phyloP scores from a whole-genome alignment of 2,329 filamentous ascomycete species.

The Apiospora malaysiana region DNA sequence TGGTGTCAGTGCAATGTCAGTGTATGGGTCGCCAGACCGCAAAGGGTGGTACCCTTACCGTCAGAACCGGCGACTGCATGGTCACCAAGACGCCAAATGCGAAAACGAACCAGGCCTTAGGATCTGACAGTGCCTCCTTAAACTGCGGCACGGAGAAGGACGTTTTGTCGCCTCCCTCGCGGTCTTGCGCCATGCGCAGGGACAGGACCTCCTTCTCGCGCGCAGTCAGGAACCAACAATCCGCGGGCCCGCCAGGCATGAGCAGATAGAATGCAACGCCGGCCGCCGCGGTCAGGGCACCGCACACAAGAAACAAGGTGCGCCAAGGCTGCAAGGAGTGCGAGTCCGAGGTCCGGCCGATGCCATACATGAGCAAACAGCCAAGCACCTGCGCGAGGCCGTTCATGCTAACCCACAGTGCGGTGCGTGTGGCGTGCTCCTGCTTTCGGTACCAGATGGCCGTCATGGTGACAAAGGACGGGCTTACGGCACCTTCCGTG shows the following conservation, averaged over 20 bases:
- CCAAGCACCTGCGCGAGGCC: constrained; percentile 53
- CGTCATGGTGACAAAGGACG: constrained; percentile 48
- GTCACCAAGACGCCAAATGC: constrained; percentile 53
- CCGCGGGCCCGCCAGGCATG: constrained; percentile 52
- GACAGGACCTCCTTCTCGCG: constrained; percentile 50
- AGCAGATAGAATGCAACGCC: constrained; percentile 52
- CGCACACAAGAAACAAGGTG: constrained; percentile 55
- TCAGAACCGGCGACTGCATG: constrained; percentile 52
- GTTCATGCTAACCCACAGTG: constrained; percentile 51
- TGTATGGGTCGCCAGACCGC: no score
- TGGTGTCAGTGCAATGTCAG: background rate
- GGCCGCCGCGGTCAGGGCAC: constrained; percentile 49
- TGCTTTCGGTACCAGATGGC: constrained; percentile 47
- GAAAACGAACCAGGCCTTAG: constrained; percentile 52
- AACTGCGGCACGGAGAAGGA: constrained; percentile 51
- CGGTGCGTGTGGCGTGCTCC: constrained; percentile 43
- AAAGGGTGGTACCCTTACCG: constrained; percentile 32
- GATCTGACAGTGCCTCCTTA: constrained; percentile 49
- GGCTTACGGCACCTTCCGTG: constrained; percentile 58
- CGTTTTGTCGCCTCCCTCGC: constrained; percentile 44
- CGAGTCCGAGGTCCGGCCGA: constrained; percentile 48
- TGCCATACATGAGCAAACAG: constrained; percentile 55
- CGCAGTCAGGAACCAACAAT: constrained; percentile 55
- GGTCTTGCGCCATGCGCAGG: constrained; percentile 39
- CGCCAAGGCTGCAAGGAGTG: constrained; percentile 50